Evolutionary conservation across 1,284 basidiomycete species (phyloP), one percentile per base, ranked within the genome.

Genomic region (Melanopsichium pennsylvanicum): DNA sequence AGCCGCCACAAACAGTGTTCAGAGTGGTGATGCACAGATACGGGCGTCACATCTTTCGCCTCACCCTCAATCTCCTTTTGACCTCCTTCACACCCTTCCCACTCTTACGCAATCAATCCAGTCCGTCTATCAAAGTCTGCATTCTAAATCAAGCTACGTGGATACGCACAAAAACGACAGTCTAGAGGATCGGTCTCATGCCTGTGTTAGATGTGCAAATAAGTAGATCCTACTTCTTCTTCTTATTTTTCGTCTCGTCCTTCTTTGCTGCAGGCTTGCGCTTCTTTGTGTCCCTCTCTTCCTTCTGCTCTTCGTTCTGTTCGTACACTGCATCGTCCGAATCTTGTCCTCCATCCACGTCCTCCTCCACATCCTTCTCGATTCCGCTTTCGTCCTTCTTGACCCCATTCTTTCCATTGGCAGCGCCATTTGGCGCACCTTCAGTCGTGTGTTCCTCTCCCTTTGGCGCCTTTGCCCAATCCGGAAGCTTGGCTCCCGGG

Each of bases 11-110:
- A 36, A 36, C 51, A 69, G 66, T 38, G 25, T 36, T 18, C 66
- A 62, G 55, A 35, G 54, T 69, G 66, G 59, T 51, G 37, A n/a
- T 48, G 66, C 66, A 63, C 66, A 69, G 66, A 69, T 69, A 69
- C 66, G 66, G 66, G 66, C 59, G 66, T 54, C 55, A 69, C 59
- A 69, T 51, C 35, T 11, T 19, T 15, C 23, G 19, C 32, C 8
- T 18, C n/a, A 9, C 23, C 40, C 21, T 13, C 9, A 21, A 15
- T 15, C 13, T 22, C 6, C 10, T 9, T 23, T 9, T 13, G 5
- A 10, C 6, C 6, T 9, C 23, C n/a, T 8, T 13, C 8, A 29
- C n/a, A n/a, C n/a, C n/a, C n/a, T n/a, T n/a, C n/a, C n/a, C n/a
- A n/a, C n/a, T n/a, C n/a, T n/a, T n/a, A n/a, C n/a, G n/a, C n/a